These are phyloP conservation scores for Microbotryum lychnidis-dioicae DNA, from an alignment of 1,284 basidiomycete species.

Conservation along the genomic window DNA sequence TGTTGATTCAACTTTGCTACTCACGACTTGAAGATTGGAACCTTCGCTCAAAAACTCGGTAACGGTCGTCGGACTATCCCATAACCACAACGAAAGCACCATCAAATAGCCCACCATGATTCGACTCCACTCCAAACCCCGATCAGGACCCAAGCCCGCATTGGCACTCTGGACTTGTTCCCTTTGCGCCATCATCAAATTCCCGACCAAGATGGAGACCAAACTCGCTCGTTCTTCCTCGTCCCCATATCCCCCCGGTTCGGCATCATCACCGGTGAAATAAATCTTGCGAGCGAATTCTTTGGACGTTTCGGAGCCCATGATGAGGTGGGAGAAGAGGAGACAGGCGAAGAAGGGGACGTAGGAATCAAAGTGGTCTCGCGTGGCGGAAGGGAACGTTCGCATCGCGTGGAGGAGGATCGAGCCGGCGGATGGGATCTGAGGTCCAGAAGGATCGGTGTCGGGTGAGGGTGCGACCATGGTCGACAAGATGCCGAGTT, in stretches of 20 bases:
- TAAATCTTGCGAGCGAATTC: conserved; percentile 46
- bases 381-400: conserved; percentile 40
- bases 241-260: conserved; percentile 43
- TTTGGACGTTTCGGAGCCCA: conserved; percentile 50
- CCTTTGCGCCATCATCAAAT: conserved; percentile 53
- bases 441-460: neutral
- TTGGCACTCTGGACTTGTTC: conserved; percentile 46
- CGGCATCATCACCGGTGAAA: conserved; percentile 33
- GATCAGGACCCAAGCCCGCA: conserved; percentile 42
- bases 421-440: conserved; percentile 42
- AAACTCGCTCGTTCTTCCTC: conserved; percentile 46
- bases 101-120: conserved; percentile 78
- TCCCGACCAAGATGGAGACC: conserved; percentile 52
- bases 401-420: conserved; percentile 47
- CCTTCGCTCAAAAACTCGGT: conserved; percentile 79
- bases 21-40: conserved; percentile 78
- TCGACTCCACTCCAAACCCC: conserved; percentile 76
- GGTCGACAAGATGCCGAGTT: conserved; percentile 48
- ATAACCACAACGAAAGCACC: conserved; percentile 84
- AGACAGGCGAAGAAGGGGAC: conserved; percentile 47
- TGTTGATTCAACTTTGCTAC: conserved; percentile 38
- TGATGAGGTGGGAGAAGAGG: conserved; percentile 48
- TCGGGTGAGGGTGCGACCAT: conserved; percentile 37
- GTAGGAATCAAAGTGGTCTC: conserved; percentile 47
- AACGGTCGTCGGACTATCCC: conserved; percentile 84